Base-by-base conservation (phyloP, 2,329 filamentous ascomycete genomes). In the Aspergillus thermomutatus region DNA sequence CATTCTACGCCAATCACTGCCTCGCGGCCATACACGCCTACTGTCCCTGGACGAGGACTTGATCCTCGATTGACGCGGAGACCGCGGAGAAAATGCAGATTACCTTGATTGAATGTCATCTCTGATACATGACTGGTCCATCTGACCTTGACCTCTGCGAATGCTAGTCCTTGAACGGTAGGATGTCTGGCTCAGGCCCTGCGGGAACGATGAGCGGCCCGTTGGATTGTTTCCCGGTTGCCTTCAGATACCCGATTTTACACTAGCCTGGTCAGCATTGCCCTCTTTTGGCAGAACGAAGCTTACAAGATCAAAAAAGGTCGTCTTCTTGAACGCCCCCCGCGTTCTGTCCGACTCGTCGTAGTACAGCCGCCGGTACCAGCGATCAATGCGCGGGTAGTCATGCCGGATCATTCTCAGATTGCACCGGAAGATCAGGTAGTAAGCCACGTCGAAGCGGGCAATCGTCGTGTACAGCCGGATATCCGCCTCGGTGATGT, bases 391-490 rank as follows among this genome's bases (percentile, higher is more conserved):
- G 1, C 68, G 65, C 40, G 78, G 79, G 60, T 85, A 88, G 63
- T 87, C 83, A 61, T 86, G 78, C 3, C 85, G 76, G 56, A 89
- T 84, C 65, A 82, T 85, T 64, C 81, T 84, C 19, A 87, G 65
- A 59, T 88, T 88, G 63, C 85, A 88, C 76, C 89, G 89, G 80
- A 93, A 93, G 75, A 92, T 87, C 71, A 90, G 87, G 61, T 93
- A 87, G 72, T 93, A 93, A 61, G 88, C 87, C 45, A 82, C 77
- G 62, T 90, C 87, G 61, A 89, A 89, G 1, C 87, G 82, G 52
- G 87, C 80, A 40, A 89, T 78, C 0, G 87, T 89, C 21, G 87
- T 83, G 64, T 83, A 88, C 69, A 94, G 77, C 45, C 90, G 75
- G 50, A 94, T 81, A 68, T 94, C 91, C 0, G 87, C 89, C 76